phyloP scores from a whole-genome alignment of 257 asterid species.

The Gynochthodes officinalis region DNA sequence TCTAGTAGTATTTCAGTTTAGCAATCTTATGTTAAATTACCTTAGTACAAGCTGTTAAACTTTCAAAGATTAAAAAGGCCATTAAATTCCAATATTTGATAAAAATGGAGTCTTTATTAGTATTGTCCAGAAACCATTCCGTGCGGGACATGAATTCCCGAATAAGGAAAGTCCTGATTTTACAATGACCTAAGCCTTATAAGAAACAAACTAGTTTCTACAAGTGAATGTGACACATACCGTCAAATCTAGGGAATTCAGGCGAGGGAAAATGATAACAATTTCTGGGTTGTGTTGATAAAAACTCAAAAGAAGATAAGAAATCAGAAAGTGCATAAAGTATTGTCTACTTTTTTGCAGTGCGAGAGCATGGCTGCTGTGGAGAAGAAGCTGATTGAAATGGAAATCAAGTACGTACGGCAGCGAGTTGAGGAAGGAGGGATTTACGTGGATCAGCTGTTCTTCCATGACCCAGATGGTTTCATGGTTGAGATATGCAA shows the following conservation, averaged over 20 bases:
- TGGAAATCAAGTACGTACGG: conserved; percentile 64
- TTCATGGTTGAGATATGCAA: conserved; percentile 97
- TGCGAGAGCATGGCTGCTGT: conserved; percentile 86
- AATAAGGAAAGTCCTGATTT: neutral
- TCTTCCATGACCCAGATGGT: conserved; percentile 94
- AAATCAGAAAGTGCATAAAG: too few relatives aligned
- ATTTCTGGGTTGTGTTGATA: too few relatives aligned
- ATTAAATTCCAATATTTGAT: neutral
- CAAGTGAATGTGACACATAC: too few relatives aligned
- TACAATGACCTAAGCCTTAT: neutral
- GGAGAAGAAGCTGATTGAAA: conserved; percentile 78
- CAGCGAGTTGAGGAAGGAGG: conserved; percentile 92
- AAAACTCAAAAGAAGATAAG: too few relatives aligned
- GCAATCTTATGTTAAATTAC: too few relatives aligned
- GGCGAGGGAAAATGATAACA: too few relatives aligned
- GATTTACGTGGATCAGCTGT: conserved; percentile 74
- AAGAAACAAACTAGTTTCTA: too few relatives aligned
- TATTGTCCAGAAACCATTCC: neutral
- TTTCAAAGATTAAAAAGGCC: too few relatives aligned
- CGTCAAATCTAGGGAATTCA: too few relatives aligned
- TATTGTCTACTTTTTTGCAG: conserved; percentile 45
- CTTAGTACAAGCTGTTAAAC: too few relatives aligned
- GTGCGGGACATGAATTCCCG: neutral
- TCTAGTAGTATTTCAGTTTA: too few relatives aligned
- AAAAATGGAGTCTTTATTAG: neutral